Base-by-base conservation (phyloP, 140 eudicot genomes). In the Oenanthe javanica region DNA sequence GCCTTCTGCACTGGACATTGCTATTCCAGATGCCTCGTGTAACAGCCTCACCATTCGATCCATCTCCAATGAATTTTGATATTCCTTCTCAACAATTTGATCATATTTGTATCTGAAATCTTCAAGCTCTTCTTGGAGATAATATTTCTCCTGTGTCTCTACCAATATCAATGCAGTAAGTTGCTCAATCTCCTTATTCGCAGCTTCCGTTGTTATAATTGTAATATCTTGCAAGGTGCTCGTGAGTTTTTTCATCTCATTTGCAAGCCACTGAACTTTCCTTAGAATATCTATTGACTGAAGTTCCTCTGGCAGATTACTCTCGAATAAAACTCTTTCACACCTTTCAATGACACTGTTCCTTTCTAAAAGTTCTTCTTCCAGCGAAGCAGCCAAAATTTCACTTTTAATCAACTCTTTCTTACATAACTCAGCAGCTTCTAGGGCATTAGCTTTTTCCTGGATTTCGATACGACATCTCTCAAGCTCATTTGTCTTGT, bases 401-500 rank as follows among this genome's bases (percentile, higher is more conserved):
- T 85, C 89, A 84, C 82, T 77, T 83, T 63, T 88, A 42, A 77
- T 80, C 81, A 91, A 79, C 81, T 90, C 94, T 15, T 84, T 86
- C 55, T 80, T 89, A 19, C 86, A 86, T 47, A 85, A 79, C 83
- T 89, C 94, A 45, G 91, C 92, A 84, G 89, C 90, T 82, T 90
- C 90, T 50, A 94, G 79, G 55, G 92, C 87, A 79, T 71, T 86
- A 31, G 96, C 85, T 86, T 92, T 92, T 63, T 87, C 97, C 82
- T 92, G 91, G 61, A 92, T 83, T 72, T 90, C 89, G 64, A 54
- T 73, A 45, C 80, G 79, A 84, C 85, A 88, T 75, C 79, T 90
- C 77, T 89, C 97, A 52, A 94, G 79, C 85, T 94, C 92, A 79
- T 91, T 88, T 15, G 93, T 81, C 84, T 91, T 95, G 49, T 91